These are phyloP conservation scores for Kazachstania sp. DNA, from an alignment of 1,139 yeast genomes.

Conservation along the genomic window DNA sequence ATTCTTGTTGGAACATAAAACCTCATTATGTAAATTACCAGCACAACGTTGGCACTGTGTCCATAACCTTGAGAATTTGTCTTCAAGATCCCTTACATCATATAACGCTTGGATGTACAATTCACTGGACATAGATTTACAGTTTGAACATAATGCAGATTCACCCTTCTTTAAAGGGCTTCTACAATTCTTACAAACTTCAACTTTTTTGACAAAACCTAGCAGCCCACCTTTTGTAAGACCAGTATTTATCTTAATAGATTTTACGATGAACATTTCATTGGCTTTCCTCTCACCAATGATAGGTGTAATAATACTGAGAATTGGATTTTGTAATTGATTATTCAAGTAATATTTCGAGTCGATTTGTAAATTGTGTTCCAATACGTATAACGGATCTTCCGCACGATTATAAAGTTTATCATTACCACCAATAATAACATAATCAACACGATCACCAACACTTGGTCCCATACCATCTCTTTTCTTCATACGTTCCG, in stretches of 20 bases:
- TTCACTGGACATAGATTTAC: conserved; percentile 66
- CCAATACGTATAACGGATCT: conserved; percentile 89
- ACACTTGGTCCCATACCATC: conserved; percentile 95
- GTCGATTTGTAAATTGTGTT: conserved; percentile 87
- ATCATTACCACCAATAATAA: conserved; percentile 78
- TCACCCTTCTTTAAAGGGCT: conserved; percentile 66
- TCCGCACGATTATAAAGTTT: conserved; percentile 94
- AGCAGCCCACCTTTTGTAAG: conserved; percentile 63
- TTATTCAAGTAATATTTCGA: conserved; percentile 90
- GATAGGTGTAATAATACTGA: conserved; percentile 92
- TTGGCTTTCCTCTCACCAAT: conserved; percentile 79
- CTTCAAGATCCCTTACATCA: conserved; percentile 71
- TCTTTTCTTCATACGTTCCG: conserved; percentile 92
- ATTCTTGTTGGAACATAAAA: conserved; percentile 87
- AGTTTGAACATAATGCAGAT: conserved; percentile 77
- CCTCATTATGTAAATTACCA: conserved; percentile 92
- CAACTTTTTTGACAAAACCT: conserved; percentile 86
- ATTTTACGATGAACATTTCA: conserved; percentile 57
- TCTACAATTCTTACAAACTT: conserved; percentile 80
- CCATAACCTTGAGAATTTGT: conserved; percentile 84
- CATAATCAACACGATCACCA: conserved; percentile 98
- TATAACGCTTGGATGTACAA: conserved; percentile 72
- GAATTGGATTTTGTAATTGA: conserved; percentile 85
- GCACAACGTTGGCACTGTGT: conserved; percentile 98
- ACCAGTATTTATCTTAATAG: conserved; percentile 43